Percentiles rank a stretch among this genome's conserved stretches.
These are phyloP conservation scores for Talaromyces liani DNA, from an alignment of 495 filamentous ascomycete species.

Conservation along the genomic window DNA sequence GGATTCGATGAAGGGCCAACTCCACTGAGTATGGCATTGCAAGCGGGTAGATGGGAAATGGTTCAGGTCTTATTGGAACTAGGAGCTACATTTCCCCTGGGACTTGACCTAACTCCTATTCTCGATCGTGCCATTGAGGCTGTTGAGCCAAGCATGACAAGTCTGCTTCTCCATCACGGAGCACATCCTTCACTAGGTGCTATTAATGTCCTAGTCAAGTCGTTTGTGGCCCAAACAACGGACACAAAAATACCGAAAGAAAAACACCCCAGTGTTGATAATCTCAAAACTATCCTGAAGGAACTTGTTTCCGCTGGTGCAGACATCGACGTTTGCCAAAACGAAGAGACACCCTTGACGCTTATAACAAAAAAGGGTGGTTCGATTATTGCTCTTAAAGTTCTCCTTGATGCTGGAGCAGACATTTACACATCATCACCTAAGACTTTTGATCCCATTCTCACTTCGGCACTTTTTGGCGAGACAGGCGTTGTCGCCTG, in stretches of 20 bases:
- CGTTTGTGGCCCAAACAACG: background rate
- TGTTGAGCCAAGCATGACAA: background rate
- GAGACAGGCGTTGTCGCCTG: background rate
- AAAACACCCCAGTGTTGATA: background rate
- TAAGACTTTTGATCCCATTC: background rate
- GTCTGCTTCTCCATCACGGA: background rate
- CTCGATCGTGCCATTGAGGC: background rate
- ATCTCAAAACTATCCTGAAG: background rate
- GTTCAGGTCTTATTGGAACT: background rate
- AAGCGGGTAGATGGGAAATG: background rate
- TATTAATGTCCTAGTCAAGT: background rate
- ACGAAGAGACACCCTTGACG: background rate
- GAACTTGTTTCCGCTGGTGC: background rate
- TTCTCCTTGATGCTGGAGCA: background rate
- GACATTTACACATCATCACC: background rate
- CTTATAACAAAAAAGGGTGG: background rate
- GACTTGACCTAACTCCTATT: background rate
- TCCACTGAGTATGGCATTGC: background rate
- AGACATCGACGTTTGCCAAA: background rate
- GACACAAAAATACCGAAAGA: background rate
- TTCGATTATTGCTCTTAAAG: background rate
- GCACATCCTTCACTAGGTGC: background rate
- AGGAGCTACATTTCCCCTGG: background rate
- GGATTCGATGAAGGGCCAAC: background rate
- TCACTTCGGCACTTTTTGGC: background rate